Evolutionary conservation across 2,329 filamentous ascomycete genomes (phyloP), one percentile per base, ranked within the genome.

Genomic region (Alternaria tenuissima): DNA sequence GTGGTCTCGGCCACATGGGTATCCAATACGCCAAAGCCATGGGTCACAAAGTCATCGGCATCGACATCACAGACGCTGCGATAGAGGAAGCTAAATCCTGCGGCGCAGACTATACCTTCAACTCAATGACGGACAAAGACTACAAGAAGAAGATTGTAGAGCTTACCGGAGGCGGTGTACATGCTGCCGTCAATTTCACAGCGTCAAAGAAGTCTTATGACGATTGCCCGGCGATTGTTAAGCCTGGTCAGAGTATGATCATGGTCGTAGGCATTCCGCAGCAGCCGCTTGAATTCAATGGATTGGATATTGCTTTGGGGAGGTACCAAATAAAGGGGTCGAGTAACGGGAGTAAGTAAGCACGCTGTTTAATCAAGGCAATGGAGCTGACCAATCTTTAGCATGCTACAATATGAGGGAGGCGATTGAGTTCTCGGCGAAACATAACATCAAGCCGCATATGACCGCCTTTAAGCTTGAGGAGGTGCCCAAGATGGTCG

Each of bases 341-440:
- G 39, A 77, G 72, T 55, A 77, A 77, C 46, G 74, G 75, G 51
- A 76, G 71, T 76, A 62, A 69, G 73, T 71, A 20, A 6, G 3
- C 12, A 26, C 12, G 7, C 32, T n/a, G 5, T n/a, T 4, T 4
- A 8, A 2, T 20, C 1, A 5, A 16, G 18, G 14, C 20, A 3
- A 7, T 7, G 39, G 39, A 82, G 81, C n/a, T 83, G 73, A 62
- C 67, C 82, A 30, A 64, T 78, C 75, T 70, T 26, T 80, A 82
- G 52, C 78, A 73, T 44, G 75, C 52, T 73, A 76, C 57, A 77
- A 77, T 38, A 75, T 77, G 74, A 66, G 66, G 26, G 62, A 69
- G 39, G 72, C 70, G 6, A 75, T 77, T 44, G 72, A 76, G 55
- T 77, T 77, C 52, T 71, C 66, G 32, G 69, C 74, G 9, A 75